Evolutionary conservation across 2,329 filamentous ascomycete genomes (phyloP).

Genomic region (Penicillium janthinellum): DNA sequence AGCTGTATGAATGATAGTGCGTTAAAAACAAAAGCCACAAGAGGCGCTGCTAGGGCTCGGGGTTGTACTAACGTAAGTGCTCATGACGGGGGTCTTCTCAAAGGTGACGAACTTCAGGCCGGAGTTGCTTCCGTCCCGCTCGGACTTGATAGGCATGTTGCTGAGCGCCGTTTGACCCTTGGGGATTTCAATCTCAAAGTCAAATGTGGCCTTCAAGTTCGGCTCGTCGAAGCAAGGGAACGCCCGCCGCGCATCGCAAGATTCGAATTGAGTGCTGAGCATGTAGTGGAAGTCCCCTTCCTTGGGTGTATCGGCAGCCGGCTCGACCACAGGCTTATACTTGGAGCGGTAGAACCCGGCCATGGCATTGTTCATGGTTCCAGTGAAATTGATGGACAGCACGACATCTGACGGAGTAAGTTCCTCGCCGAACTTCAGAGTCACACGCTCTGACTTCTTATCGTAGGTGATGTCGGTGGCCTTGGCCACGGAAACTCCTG

Average conservation of each 20-base stretch:
- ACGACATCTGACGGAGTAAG: conserved; percentile 69
- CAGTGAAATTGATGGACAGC: conserved; percentile 73
- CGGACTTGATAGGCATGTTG: conserved; percentile 89
- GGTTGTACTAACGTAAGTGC: conserved; percentile 64
- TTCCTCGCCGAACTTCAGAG: conserved; percentile 72
- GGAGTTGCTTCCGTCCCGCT: conserved; percentile 67
- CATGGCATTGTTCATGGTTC: conserved; percentile 86
- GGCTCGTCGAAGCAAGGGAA: conserved; percentile 99
- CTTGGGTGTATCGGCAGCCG: conserved; percentile 75
- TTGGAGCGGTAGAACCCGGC: conserved; percentile 91
- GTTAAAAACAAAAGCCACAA: conserved; percentile 51
- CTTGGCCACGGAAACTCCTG: conserved; percentile 41
- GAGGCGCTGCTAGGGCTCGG: neutral
- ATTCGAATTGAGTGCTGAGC: conserved; percentile 97
- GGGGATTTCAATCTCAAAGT: conserved; percentile 89
- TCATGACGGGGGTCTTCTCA: conserved; percentile 85
- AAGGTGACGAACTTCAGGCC: conserved; percentile 71
- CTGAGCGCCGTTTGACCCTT: conserved; percentile 84
- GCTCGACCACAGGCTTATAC: conserved; percentile 77
- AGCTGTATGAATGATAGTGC: conserved; percentile 58
- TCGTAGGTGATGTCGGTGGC: conserved; percentile 76
- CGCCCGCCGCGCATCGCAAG: conserved; percentile 88
- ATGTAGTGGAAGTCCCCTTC: conserved; percentile 68
- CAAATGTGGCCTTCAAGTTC: conserved; percentile 93
- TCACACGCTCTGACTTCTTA: conserved; percentile 79